Evolutionary conservation across 495 filamentous ascomycete species (phyloP), one percentile per base, ranked within the genome.

Genomic region (Melanomma pulvis-pyrius): DNA sequence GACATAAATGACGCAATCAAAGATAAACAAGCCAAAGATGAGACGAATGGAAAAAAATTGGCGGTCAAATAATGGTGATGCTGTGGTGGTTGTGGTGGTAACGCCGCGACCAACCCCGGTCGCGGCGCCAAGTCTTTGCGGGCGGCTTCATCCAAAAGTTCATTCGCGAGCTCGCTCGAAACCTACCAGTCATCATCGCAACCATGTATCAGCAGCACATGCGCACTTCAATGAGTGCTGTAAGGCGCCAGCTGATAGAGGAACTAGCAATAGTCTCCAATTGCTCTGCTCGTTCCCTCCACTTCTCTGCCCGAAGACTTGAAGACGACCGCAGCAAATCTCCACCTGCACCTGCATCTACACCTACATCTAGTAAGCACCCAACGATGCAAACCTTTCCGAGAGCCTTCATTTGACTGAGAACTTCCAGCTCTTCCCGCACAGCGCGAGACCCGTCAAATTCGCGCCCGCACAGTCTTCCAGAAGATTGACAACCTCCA

Each of bases 141-240:
- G 9, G 12, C 24, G 6, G 49, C 12, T 47, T 34, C 29, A 36
- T 44, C 39, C 39, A 44, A 44, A 44, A 44, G 39, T 44, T 44
- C 39, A 44, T n/a, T 17, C 13, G 32, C 13, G 32, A 13, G 39
- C 48, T 17, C n/a, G n/a, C 9, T 50, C 22, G 48, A 50, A 2
- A 50, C 2, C 19, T 2, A 1, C 21, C 49, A 24, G 49, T 1
- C 51, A 58, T 57, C 53, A 51, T 26, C 29, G 26, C 60, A 46
- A 32, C 46, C 44, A 68, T 68, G 61, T 47, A 53, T 50, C 67
- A 59, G 47, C 54, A 48, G 36, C 53, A 55, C 22, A 24, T 68
- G 13, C 63, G 65, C 59, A 61, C 67, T 6, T 69, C 67, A 64
- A 60, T 69, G 54, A 61, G 67, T 39, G 55, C 26, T 21, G 48